phyloP scores from a whole-genome alignment of 116 monocot species.

The Iris pallida region DNA sequence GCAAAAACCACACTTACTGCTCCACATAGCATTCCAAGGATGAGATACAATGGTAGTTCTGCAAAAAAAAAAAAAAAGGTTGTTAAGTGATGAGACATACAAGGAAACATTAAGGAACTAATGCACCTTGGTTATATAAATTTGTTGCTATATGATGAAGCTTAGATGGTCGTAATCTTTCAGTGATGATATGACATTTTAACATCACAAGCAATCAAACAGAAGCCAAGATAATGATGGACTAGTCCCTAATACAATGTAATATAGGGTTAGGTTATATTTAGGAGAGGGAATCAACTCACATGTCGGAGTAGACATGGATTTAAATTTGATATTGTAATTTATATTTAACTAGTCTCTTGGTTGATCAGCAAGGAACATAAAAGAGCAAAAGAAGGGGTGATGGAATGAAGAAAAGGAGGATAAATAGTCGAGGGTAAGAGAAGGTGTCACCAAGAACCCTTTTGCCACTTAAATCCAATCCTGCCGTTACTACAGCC shows the following conservation, averaged over 20 bases:
- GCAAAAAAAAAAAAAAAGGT: constrained; percentile 17
- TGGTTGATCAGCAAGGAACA: neutral
- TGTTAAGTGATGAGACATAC: neutral
- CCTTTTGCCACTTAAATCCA: no score
- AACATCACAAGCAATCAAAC: neutral
- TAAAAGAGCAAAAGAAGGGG: neutral
- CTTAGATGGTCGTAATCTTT: neutral
- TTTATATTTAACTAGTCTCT: no score
- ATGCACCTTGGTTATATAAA: neutral
- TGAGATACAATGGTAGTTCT: constrained; percentile 94
- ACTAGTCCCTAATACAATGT: neutral
- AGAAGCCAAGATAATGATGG: neutral
- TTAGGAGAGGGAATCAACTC: neutral
- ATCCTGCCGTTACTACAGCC: no score
- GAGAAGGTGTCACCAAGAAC: neutral
- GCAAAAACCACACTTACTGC: constrained; percentile 87
- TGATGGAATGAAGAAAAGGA: neutral
- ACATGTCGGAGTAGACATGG: neutral
- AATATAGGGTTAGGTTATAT: neutral
- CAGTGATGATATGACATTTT: neutral
- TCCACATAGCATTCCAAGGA: constrained; percentile 95
- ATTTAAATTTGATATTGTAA: neutral
- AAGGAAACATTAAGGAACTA: neutral
- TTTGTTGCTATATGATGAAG: no score
- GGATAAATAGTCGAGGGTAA: neutral